A percentile compares a stretch with the other conserved stretches of the same genome.
Conservation (phyloP, 2,329 filamentous ascomycete species). For the Apiospora koreana region DNA sequence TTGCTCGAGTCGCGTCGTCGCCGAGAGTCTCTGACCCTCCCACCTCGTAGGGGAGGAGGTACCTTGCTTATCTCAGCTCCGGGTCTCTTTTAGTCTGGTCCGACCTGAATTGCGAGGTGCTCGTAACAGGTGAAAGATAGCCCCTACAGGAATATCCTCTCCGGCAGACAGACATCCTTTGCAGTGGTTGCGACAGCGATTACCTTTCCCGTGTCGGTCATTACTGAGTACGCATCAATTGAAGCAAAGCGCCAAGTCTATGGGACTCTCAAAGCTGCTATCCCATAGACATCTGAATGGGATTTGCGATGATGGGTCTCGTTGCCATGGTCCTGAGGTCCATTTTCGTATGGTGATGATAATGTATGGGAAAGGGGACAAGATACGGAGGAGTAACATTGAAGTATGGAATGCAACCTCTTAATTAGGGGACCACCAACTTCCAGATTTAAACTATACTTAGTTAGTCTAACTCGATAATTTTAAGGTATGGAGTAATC, state of each 20-base stretch:
- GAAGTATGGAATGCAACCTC: too few species aligned
- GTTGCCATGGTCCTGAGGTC: neutral
- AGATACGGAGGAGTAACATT: too few species aligned
- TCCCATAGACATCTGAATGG: neutral
- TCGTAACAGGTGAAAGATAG: neutral
- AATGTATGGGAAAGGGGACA: neutral
- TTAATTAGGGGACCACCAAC: neutral
- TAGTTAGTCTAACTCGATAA: too few species aligned
- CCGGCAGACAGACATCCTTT: neutral
- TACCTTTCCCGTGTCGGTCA: neutral
- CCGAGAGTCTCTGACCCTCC: neutral
- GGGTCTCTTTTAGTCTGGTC: neutral
- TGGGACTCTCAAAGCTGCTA: neutral
- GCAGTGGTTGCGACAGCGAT: neutral
- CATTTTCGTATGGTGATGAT: neutral
- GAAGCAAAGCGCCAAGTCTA: neutral
- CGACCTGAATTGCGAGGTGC: neutral
- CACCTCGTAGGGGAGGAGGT: neutral
- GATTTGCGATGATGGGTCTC: neutral
- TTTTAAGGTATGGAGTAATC: too few species aligned
- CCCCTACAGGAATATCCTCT: too few species aligned
- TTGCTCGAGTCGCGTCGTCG: neutral
- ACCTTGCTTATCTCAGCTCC: neutral
- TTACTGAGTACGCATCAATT: too few species aligned
- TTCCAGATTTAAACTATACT: too few species aligned